Base-by-base conservation (phyloP, 1,284 basidiomycete species). In the Cryptococcus sp. region DNA sequence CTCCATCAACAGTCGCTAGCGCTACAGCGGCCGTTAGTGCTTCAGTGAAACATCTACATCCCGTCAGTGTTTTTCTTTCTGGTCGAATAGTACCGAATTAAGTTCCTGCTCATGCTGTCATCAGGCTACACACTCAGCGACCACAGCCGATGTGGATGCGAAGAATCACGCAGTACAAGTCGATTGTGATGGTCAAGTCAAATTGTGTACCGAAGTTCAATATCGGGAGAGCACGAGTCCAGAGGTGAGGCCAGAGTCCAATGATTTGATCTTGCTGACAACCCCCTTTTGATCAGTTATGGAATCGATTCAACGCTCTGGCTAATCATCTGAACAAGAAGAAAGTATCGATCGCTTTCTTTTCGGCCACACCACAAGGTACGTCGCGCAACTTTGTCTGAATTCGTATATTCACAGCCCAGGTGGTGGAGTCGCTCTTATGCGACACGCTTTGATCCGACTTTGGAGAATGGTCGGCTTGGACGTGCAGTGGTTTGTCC, bases 341-440 rank as follows among this genome's bases (percentile, higher is more conserved):
- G 77, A 86, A 89, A 58, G 79, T 88, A 70, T 89, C 89, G 76
- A 87, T 92, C 58, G 86, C 85, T 37, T 92, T 92, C 82, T 91
- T 92, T 77, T 89, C 87, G 34, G 90, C 89, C 11, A 92, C 90
- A 5, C 90, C 90, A 5, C 90, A 92, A 79, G 90, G 89, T 81
- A 4, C 48, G 57, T 41, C 41, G 14, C 11, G 31, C 38, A 36
- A 23, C 10, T n/a, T 23, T 14, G 10, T 15, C 53, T 50, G 47
- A 55, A 15, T 11, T 14, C 11, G 3, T 41, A 31, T 35, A 62
- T 23, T 23, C 23, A 23, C 23, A 23, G 23, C 23, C 23, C 23
- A 23, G 59, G 67, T 84, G 89, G 89, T 72, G 90, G 90, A 73
- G 90, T 93, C 59, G 90, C 90, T 44, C 82, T 93, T 52, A 90